phyloP scores from a whole-genome alignment of 805 yeast genomes.

The Diddensiella caesifluorescens region DNA sequence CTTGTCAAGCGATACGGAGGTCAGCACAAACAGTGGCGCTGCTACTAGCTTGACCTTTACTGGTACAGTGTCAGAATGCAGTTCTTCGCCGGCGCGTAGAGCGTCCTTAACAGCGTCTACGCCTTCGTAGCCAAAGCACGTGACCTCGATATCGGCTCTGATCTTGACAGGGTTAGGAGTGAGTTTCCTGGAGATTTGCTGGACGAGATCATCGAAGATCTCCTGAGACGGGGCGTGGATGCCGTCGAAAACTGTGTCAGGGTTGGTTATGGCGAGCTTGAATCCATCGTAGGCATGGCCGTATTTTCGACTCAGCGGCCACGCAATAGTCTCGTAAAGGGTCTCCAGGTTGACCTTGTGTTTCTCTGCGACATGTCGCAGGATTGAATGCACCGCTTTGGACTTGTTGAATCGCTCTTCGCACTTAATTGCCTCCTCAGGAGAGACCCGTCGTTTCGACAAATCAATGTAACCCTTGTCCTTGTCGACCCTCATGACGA shows the following conservation, averaged over 20 bases:
- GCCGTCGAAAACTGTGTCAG: conserved; percentile 74
- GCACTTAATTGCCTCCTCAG: conserved; percentile 95
- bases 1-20: conserved; percentile 90
- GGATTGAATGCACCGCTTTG: conserved; percentile 95
- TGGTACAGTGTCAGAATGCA: conserved; percentile 78
- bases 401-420: conserved; percentile 96
- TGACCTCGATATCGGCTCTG: conserved; percentile 97
- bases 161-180: conserved; percentile 98
- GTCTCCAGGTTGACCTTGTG: conserved; percentile 81
- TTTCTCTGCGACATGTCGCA: conserved; percentile 97
- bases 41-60: conserved; percentile 94
- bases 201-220: conserved; percentile 75
- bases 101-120: conserved; percentile 94
- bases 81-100: conserved; percentile 75
- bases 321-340: conserved; percentile 83
- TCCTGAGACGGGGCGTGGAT: conserved; percentile 66
- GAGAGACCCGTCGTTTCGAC: conserved; percentile 95
- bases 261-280: conserved; percentile 90
- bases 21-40: conserved; percentile 91
- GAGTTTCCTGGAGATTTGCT: conserved; percentile 84
- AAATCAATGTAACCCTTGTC: conserved; percentile 98
- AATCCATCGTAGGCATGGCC: conserved; percentile 98
- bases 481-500: conserved; percentile 94
- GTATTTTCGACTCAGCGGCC: conserved; percentile 94
- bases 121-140: conserved; percentile 96